phyloP scores from a whole-genome alignment of 106 monocot species.

The Platanthera guangdongensis region DNA sequence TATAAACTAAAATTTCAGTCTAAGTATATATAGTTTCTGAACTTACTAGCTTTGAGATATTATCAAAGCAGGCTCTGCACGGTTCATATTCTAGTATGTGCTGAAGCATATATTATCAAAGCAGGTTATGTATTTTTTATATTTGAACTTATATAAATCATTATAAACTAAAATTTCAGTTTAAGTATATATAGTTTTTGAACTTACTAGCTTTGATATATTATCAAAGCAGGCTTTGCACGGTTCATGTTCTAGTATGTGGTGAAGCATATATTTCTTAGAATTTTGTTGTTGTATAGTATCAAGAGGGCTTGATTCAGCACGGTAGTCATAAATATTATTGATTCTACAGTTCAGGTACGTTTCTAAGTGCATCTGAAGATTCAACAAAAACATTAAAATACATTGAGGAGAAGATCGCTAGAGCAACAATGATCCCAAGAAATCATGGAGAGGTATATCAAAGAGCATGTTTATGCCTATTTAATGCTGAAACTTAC shows the following conservation, averaged over 20 bases:
- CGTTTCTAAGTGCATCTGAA: conserved; percentile 61
- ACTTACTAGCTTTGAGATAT: background rate
- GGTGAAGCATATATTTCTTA: background rate
- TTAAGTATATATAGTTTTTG: no score
- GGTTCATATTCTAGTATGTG: background rate
- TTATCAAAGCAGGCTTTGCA: background rate
- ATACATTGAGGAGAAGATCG: conserved; percentile 61
- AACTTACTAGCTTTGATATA: background rate
- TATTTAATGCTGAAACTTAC: conserved; percentile 5
- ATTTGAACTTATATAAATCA: no score
- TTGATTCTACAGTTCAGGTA: conserved; percentile 59
- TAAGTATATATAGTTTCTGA: no score
- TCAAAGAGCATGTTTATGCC: background rate
- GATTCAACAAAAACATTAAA: conserved; percentile 54
- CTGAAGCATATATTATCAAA: background rate
- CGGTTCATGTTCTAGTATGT: background rate
- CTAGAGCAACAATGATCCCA: conserved; percentile 83
- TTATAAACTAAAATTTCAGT: no score
- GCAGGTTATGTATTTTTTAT: background rate
- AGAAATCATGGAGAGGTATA: conserved; percentile 75
- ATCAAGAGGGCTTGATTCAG: background rate
- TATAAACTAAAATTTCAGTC: no score
- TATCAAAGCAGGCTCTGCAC: background rate
- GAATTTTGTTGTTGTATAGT: background rate
- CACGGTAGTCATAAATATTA: background rate